phyloP scores from a whole-genome alignment of 345 rosid species.

The Orychophragmus violaceus region DNA sequence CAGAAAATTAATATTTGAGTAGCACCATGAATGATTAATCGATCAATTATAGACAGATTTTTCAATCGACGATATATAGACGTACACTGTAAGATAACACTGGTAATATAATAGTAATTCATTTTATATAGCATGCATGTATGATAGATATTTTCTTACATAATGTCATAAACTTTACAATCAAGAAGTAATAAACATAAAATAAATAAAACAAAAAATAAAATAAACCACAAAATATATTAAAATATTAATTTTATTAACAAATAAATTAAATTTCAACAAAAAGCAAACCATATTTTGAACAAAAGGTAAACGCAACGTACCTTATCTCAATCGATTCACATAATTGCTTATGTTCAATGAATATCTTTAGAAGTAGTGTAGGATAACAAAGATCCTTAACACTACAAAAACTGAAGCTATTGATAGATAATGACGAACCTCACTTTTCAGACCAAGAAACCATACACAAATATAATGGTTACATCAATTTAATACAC shows the following conservation, averaged over 20 bases:
- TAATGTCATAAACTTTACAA: background rate
- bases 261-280: background rate
- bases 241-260: background rate
- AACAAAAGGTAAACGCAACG: background rate
- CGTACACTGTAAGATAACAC: no score
- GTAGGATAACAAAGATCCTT: background rate
- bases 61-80: no score
- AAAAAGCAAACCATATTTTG: background rate
- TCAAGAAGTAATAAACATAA: no score
- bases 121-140: background rate
- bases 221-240: background rate
- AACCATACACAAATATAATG: constrained; percentile 25
- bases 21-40: no score
- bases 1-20: no score
- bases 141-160: background rate
- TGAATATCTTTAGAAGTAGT: background rate
- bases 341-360: background rate
- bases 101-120: background rate
- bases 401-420: background rate
- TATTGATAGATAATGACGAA: background rate
- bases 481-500: constrained; percentile 11
- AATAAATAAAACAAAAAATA: background rate
- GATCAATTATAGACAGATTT: no score
- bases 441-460: constrained; percentile 3
- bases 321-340: background rate